These are phyloP conservation scores for Stereum hirsutum DNA, from an alignment of 1,284 basidiomycete genomes.

Conservation along the genomic window DNA sequence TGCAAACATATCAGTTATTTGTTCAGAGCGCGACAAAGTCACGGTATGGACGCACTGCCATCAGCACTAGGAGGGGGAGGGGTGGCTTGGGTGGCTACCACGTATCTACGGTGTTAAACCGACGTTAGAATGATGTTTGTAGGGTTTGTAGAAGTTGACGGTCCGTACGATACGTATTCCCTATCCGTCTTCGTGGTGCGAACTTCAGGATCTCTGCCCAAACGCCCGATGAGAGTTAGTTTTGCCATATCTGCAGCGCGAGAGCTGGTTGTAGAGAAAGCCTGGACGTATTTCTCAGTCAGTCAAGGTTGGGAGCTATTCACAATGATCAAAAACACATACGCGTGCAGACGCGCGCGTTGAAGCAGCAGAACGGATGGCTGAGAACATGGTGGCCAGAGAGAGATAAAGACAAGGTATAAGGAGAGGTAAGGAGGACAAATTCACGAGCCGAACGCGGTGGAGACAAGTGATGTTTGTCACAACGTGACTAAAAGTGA, in stretches of 20 bases:
- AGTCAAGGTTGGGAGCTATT: not conserved
- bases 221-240: constrained; percentile 65
- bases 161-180: constrained; percentile 68
- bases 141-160: constrained; percentile 19
- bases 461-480: not conserved
- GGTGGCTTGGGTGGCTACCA: constrained; percentile 58
- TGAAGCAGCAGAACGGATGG: constrained; percentile 30
- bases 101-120: constrained; percentile 36
- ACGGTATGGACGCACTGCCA: constrained; percentile 38
- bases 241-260: constrained; percentile 58
- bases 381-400: constrained; percentile 33
- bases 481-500: not conserved
- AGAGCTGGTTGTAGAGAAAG: constrained; percentile 55
- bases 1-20: not conserved
- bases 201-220: constrained; percentile 63
- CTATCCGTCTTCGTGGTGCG: constrained; percentile 61
- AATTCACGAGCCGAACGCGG: too few relatives aligned
- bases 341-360: constrained; percentile 39
- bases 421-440: not conserved
- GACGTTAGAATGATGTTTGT: not conserved
- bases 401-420: not conserved
- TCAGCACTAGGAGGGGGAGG: constrained; percentile 47
- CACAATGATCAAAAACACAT: constrained; percentile 21
- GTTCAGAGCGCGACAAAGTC: constrained; percentile 1
- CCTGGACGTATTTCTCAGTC: constrained; percentile 27